phyloP scores from a whole-genome alignment of 306 rosid species.

The Prunus mume region DNA sequence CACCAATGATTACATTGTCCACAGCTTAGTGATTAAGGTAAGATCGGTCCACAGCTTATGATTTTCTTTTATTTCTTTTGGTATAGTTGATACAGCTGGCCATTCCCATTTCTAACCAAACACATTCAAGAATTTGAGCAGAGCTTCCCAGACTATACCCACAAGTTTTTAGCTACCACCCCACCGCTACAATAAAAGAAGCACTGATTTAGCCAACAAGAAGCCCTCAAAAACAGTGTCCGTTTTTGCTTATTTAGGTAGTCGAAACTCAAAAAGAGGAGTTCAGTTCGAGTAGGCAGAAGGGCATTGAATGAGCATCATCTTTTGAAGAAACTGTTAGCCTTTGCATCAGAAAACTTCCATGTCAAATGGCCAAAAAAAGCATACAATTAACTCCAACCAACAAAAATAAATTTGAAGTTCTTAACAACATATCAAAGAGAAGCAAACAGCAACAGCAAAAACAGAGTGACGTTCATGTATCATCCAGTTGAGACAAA shows the following conservation, averaged over 20 bases:
- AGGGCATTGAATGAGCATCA: not conserved
- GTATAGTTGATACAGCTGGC: not conserved
- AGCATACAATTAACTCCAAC: not conserved
- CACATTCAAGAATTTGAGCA: not conserved
- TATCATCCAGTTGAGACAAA: constrained; percentile 4
- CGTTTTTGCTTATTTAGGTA: not conserved
- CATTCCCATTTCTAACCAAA: not conserved
- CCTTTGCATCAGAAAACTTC: not conserved
- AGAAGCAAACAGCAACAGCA: not conserved
- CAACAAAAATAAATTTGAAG: not conserved
- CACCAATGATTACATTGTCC: too few species aligned
- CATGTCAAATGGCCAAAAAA: not conserved
- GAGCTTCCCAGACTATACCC: not conserved
- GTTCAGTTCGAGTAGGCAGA: not conserved
- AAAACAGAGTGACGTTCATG: not conserved
- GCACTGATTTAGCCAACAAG: not conserved
- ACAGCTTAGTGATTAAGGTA: not conserved
- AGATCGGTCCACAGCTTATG: too few species aligned
- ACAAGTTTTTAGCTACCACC: not conserved
- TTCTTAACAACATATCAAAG: not conserved
- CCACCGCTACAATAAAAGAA: not conserved
- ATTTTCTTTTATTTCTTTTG: too few species aligned
- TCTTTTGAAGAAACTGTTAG: not conserved
- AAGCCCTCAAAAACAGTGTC: not conserved
- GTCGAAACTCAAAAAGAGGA: not conserved